phyloP scores from a whole-genome alignment of 2,329 filamentous ascomycete genomes.

The Pyrenochaeta sp. region DNA sequence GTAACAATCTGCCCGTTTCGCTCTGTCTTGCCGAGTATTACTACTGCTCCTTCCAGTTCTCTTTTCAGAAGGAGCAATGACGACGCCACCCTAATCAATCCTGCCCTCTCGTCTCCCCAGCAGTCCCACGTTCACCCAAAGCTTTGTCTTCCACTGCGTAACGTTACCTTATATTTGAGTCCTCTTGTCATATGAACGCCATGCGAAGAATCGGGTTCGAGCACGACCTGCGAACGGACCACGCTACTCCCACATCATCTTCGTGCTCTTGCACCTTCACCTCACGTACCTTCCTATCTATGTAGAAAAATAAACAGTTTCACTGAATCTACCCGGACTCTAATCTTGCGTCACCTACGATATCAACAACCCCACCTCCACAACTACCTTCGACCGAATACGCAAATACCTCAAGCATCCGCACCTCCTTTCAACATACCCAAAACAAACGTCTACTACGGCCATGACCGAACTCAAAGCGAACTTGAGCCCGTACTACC shows the following conservation, averaged over 20 bases:
- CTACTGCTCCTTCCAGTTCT: not conserved
- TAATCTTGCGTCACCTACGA: not conserved
- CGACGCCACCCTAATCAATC: not conserved
- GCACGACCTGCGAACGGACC: slow-evolving; percentile 4
- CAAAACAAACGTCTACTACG: not conserved
- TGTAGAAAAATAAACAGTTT: slow-evolving; percentile 16
- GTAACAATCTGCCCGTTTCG: not conserved
- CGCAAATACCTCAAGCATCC: not conserved
- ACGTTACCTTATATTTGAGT: not conserved
- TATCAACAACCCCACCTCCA: not conserved
- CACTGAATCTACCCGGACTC: not conserved
- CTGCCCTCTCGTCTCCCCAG: not conserved
- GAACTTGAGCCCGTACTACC: slow-evolving; percentile 19
- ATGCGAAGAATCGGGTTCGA: not conserved
- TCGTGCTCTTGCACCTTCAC: slow-evolving; percentile 10
- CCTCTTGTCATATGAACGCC: not conserved
- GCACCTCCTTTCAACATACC: not conserved
- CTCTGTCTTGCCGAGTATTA: not conserved
- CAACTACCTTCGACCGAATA: not conserved
- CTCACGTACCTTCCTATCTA: slow-evolving; percentile 7
- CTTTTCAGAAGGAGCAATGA: not conserved
- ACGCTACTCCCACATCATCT: slow-evolving; percentile 7
- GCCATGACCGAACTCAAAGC: slow-evolving; percentile 23
- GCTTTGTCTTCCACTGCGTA: not conserved
- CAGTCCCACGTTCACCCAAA: not conserved